Evolutionary conservation across 768 basidiomycete species (phyloP), one percentile per base, ranked within the genome.

Genomic region (Daedalea quercina): DNA sequence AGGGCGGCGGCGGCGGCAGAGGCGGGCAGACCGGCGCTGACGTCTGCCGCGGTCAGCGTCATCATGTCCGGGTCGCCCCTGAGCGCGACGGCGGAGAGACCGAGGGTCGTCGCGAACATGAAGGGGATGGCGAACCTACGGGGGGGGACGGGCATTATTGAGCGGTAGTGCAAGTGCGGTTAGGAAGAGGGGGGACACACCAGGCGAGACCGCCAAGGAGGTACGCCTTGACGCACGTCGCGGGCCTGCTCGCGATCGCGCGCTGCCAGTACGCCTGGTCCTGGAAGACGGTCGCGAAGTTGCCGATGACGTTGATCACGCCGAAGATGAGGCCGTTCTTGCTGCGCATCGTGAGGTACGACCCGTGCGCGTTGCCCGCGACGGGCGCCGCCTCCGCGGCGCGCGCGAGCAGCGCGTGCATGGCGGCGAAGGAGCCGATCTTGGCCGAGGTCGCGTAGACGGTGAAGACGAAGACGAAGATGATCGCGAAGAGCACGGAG

Each of bases 191-290:
- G n/a, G 19, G 35, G 28, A 66, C 72, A 35, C 54, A 82, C 94
- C 94, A 96, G 1, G 90, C 87, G 8, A 94, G 65, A 2, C 93
- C 94, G 42, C 94, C 94, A 8, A 93, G 75, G 3, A 94, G 73
- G 70, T 92, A 97, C 0, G 89, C 94, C 67, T 93, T 94, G 54
- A 94, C 92, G 12, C 87, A 87, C n/a, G 78, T 84, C 1, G 81
- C 84, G 0, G 91, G 92, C 15, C 84, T 73, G 54, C 84, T 87
- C 1, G 94, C 94, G 63, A 96, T 92, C 1, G 93, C 93, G 12
- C 91, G 79, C 63, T 93, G 90, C 85, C 90, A 95, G 68, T 95
- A 97, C 63, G 65, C 69, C 47, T 70, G 70, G 54, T 80, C 78
- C 60, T 79, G 75, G 61, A 80, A 79, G 3, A 83, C 80, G 9